Evolutionary conservation across 495 filamentous ascomycete species (phyloP).

Genomic region (Rusavskia elegans): DNA sequence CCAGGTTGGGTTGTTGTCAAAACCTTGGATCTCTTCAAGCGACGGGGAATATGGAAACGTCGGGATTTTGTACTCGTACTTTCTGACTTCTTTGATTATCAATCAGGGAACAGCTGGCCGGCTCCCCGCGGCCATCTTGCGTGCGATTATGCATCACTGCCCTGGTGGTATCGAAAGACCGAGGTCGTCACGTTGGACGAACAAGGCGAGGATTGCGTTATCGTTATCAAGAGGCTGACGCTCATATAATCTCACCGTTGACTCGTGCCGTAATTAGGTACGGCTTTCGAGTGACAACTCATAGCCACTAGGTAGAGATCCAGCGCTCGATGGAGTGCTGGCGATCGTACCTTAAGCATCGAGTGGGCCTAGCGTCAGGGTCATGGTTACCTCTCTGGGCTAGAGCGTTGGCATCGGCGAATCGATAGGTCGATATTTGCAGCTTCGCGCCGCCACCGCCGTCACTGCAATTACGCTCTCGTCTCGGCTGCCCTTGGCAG

Average conservation of each 20-base stretch:
- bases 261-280: background rate
- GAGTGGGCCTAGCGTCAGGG: background rate
- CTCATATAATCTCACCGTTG: background rate
- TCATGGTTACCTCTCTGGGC: background rate
- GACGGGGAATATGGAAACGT: background rate
- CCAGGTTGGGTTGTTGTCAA: constrained; percentile 2
- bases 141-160: too few species aligned
- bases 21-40: too few species aligned
- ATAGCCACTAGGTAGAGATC: background rate
- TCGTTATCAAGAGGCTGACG: background rate
- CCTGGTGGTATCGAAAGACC: too few species aligned
- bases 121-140: too few species aligned
- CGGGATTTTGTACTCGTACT: background rate
- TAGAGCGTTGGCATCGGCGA: background rate
- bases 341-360: background rate
- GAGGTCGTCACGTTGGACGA: too few species aligned
- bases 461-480: background rate
- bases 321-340: background rate
- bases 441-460: background rate
- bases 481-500: too few species aligned
- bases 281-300: background rate
- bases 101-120: background rate
- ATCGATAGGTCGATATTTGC: background rate
- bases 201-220: too few species aligned
- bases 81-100: background rate